Percentiles rank a stretch among this genome's conserved stretches.
Conservation (phyloP, 2,329 filamentous ascomycete genomes). For the Cryphonectria japonica region DNA sequence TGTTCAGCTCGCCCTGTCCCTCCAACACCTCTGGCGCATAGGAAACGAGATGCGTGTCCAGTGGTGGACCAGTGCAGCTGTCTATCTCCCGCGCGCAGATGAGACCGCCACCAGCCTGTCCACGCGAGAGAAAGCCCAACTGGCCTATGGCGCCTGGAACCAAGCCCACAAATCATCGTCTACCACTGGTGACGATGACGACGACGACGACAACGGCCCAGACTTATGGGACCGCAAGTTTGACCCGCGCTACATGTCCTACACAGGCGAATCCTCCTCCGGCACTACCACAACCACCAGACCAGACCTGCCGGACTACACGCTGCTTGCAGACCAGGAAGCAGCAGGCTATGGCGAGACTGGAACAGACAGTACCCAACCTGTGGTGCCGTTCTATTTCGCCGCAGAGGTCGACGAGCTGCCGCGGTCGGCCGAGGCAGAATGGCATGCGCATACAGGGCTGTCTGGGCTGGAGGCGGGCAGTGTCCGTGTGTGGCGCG, state of each 20-base stretch:
- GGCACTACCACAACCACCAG: slow-evolving; percentile 34
- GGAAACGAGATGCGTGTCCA: slow-evolving; percentile 71
- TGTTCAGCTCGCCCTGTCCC: slow-evolving; percentile 69
- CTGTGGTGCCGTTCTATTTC: slow-evolving; percentile 66
- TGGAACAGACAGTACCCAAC: neutral
- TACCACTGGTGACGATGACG: slow-evolving; percentile 32
- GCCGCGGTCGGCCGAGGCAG: slow-evolving; percentile 73
- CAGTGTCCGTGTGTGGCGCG: slow-evolving; percentile 32
- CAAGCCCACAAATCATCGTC: slow-evolving; percentile 43
- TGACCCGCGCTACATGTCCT: slow-evolving; percentile 53
- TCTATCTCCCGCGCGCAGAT: slow-evolving; percentile 62
- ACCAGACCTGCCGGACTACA: slow-evolving; percentile 55
- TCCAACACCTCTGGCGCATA: slow-evolving; percentile 91
- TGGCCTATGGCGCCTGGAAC: slow-evolving; percentile 55
- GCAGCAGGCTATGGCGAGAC: slow-evolving; percentile 33
- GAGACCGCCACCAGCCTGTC: neutral
- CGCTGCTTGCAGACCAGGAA: slow-evolving; percentile 43
- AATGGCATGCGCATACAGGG: slow-evolving; percentile 79
- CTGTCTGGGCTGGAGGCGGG: slow-evolving; percentile 44
- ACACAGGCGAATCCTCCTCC: slow-evolving; percentile 43
- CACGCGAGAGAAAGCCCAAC: slow-evolving; percentile 40
- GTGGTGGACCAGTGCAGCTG: slow-evolving; percentile 76
- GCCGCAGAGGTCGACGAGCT: slow-evolving; percentile 76
- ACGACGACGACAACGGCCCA: slow-evolving; percentile 57
- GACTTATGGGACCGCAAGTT: slow-evolving; percentile 73